Evolutionary conservation across 345 rosid genomes (phyloP), one percentile per base, ranked within the genome.

Genomic region (Moricandia arvensis): DNA sequence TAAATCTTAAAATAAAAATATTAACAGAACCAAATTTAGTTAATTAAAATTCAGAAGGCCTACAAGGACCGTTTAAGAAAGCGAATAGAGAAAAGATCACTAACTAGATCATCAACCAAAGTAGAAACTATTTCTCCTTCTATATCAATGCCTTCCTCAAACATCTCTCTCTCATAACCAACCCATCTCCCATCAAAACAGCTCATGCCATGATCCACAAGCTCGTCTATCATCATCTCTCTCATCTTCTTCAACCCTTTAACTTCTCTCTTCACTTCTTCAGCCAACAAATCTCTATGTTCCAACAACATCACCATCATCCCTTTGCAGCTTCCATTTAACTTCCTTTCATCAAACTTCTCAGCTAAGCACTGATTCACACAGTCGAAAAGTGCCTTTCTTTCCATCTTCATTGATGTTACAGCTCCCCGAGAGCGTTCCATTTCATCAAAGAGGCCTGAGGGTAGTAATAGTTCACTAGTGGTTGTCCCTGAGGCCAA

Each of bases 191-290:
- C 99, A 69, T 85, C 77, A 0, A 80, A 89, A 72, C 77, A 78
- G 81, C 94, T 87, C 99, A 92, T 95, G 71, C 92, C 99, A 78
- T 88, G 85, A 82, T 89, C 90, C 43, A 95, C 97, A 69, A 95
- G 87, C 82, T 90, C 97, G 38, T 95, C 98, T 17, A 95, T 94
- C 91, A 89, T 88, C 66, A 88, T 87, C 55, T 92, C 93, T 64
- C 88, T 83, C 90, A 88, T 85, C 51, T 80, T 81, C 84, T 82
- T 86, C 88, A 88, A 85, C 34, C 75, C 84, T 15, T 79, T 69
- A 11, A 95, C 88, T 83, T 92, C 97, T 77, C 81, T 89, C 68
- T 81, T 86, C 74, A 92, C 65, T 80, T 90, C 91, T 79, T 87
- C 87, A 6, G 87, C 94, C 21, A 95, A 80, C 85, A 75, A 11